Evolutionary conservation across 2,329 filamentous ascomycete genomes (phyloP), one percentile per base, ranked within the genome.

Genomic region (Xylaria hypoxylon): DNA sequence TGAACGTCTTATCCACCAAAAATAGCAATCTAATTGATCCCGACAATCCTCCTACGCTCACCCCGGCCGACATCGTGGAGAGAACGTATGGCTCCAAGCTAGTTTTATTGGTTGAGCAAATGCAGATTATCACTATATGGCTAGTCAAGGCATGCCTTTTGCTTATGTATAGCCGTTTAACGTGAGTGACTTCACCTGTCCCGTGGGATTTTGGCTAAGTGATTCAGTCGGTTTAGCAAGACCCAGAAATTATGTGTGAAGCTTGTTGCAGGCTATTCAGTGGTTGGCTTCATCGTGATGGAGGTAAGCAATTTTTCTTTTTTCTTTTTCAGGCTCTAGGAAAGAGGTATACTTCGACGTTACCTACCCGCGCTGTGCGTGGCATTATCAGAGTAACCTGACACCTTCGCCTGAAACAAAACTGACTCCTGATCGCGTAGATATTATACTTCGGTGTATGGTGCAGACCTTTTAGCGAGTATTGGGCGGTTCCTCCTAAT

Each of bases 51-150:
- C 72, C 76, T 0, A 67, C 74, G 3, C 77, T 89, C 53, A 87
- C 86, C 0, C 79, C 82, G 0, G 68, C 78, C 0, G 80, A 80
- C 40, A 80, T 83, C 52, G 71, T 68, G 3, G 77, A 80, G 35
- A 79, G 86, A 55, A 74, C 79, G 0, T 78, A 75, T 42, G 88
- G 88, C 11, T 89, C 86, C 51, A 90, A 90, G 80, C 84, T 87
- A 79, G 87, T 89, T 0, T 80, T 89, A 42, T 83, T 89, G 8
- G 85, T 86, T 2, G 88, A 90, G 70, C 82, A 89, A 76, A 83
- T 85, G 72, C 90, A 91, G 79, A 79, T 89, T 19, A 79, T 87
- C 59, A 83, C 85, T 10, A 85, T 86, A 33, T 89, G 85, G 83
- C 76, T 80, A 0, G 80, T 87, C 69, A 89, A 89, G 74, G 76